These are phyloP conservation scores for Phytophthora ramorum DNA, from an alignment of 352 stramenopile species.

Conservation along the genomic window DNA sequence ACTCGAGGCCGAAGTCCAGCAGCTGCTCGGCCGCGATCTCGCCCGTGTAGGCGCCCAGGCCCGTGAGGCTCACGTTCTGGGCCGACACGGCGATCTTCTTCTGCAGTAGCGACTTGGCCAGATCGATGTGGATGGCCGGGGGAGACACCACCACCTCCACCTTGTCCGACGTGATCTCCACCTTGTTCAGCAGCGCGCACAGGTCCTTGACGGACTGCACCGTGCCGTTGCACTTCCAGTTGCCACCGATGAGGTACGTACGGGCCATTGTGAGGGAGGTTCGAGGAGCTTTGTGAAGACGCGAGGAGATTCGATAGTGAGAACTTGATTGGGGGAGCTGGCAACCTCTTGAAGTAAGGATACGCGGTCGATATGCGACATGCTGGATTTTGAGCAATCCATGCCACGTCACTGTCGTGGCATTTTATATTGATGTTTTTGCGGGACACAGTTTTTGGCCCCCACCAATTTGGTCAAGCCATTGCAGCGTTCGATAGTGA, in stretches of 20 bases:
- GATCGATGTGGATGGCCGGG: slow-evolving; percentile 60
- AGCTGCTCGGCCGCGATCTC: slow-evolving; percentile 92
- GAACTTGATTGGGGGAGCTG: background rate
- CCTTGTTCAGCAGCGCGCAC: slow-evolving; percentile 84
- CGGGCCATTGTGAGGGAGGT: slow-evolving; percentile 30
- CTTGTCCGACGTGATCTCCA: slow-evolving; percentile 64
- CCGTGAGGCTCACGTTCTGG: slow-evolving; percentile 89
- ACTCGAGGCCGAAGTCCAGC: slow-evolving; percentile 65
- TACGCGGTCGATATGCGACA: background rate
- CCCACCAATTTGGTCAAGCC: too few species aligned
- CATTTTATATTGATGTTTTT: background rate
- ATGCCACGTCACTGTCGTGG: background rate
- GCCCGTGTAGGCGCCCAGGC: slow-evolving; percentile 93
- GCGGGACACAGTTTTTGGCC: background rate
- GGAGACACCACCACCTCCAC: slow-evolving; percentile 84
- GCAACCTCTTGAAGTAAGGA: background rate
- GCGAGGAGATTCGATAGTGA: slow-evolving; percentile 27
- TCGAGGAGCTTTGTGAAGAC: background rate
- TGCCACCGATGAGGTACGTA: slow-evolving; percentile 54
- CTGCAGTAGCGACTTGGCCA: slow-evolving; percentile 59
- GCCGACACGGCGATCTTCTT: slow-evolving; percentile 75
- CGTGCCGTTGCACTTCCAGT: slow-evolving; percentile 72
- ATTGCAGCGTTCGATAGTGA: too few species aligned
- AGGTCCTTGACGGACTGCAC: slow-evolving; percentile 89
- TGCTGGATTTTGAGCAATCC: background rate